Evolutionary conservation across 108 stramenopile species (phyloP).

Genomic region (Nannochloropsis oceanica): DNA sequence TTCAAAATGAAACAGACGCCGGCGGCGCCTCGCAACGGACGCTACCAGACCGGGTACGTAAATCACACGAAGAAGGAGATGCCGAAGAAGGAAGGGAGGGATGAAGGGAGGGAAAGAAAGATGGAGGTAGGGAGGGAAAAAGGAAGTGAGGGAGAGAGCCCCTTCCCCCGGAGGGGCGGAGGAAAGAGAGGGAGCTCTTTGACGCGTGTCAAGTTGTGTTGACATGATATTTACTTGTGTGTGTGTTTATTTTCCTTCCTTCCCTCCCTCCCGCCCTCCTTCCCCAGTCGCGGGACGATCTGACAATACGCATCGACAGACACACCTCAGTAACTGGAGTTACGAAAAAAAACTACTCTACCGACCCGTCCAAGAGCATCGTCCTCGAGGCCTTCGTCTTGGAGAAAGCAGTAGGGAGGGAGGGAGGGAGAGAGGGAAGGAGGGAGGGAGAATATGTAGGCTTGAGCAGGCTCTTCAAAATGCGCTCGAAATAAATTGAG

Average conservation of each 20-base stretch:
- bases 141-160: background rate
- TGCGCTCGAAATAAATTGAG: too few relatives aligned
- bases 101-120: background rate
- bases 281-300: too few relatives aligned
- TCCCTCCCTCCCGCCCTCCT: background rate
- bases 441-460: background rate
- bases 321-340: background rate
- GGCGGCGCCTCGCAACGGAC: too few relatives aligned
- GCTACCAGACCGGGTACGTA: too few relatives aligned
- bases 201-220: background rate
- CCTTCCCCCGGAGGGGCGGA: too few relatives aligned
- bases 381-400: background rate
- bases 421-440: background rate
- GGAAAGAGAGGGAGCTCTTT: background rate
- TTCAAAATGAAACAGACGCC: too few relatives aligned
- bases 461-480: too few relatives aligned
- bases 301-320: background rate
- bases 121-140: background rate
- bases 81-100: too few relatives aligned
- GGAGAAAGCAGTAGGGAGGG: background rate
- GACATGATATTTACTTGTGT: background rate
- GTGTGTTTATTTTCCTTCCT: background rate
- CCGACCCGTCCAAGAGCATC: background rate
- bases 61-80: too few relatives aligned
- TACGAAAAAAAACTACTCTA: background rate